Base-by-base conservation (phyloP, 2,329 filamentous ascomycete genomes). In the Colletotrichum coccodes region DNA sequence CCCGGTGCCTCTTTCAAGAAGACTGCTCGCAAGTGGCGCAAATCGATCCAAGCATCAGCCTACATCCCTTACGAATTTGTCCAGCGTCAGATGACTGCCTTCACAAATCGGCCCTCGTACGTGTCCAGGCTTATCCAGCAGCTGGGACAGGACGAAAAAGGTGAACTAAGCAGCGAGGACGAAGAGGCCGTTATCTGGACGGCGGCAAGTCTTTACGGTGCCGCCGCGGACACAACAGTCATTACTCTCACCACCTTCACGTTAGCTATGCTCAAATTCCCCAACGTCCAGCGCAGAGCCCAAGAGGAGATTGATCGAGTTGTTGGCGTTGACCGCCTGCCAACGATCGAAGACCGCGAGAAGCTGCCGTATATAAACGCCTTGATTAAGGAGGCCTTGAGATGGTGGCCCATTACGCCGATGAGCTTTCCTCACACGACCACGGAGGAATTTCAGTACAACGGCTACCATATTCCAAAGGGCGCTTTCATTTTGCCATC, bases 361-460 rank as follows among this genome's bases (percentile, higher is more conserved):
- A 70, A 49, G 0, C 71, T 80, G 18, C 77, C 76, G 1, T 80
- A 79, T 23, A 30, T 80, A 18, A 69, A 75, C 6, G 77, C 74
- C 2, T 18, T 79, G 0, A 60, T 79, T 7, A 79, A 79, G 21
- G 79, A 80, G 56, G 66, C 71, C 0, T 54, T 75, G 4, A 66
- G 79, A 14, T 80, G 77, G 77, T 71, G 74, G 56, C 76, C 78
- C 5, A 72, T 79, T 5, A 73, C 75, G 0, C 79, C 80, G 0
- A 74, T 83, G 16, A 75, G 77, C 1, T 77, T 85, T 5, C 75
- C 80, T 0, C 80, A 84, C 64, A 74, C 77, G 2, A 79, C 83
- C 0, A 74, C 76, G 0, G 77, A 71, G 30, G 66, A 61, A 0
- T 36, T 69, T 7, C 50, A 46, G 11, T 71, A 57, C 34, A 32